Percentiles rank a stretch among this genome's conserved stretches.
phyloP scores from a whole-genome alignment of 2,329 filamentous ascomycete species.

The Neonectria neomacrospora region DNA sequence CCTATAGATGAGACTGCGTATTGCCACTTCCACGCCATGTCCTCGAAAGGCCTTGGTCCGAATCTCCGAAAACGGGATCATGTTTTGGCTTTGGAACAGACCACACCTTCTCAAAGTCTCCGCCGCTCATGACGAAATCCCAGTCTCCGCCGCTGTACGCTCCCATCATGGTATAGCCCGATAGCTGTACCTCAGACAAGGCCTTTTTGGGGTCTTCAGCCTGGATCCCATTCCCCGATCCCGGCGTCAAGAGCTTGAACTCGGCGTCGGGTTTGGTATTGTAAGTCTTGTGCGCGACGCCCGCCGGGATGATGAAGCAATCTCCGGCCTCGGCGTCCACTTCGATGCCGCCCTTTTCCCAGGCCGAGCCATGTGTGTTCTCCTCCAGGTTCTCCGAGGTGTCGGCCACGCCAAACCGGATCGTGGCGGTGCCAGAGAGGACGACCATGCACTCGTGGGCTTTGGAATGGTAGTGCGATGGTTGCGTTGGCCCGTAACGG shows the following conservation, averaged over 20 bases:
- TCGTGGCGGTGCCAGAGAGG: constrained; percentile 61
- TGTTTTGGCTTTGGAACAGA: constrained; percentile 32
- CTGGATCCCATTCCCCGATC: constrained; percentile 52
- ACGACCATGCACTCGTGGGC: constrained; percentile 70
- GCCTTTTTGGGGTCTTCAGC: constrained; percentile 49
- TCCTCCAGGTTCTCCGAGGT: constrained; percentile 51
- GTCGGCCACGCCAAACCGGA: constrained; percentile 66
- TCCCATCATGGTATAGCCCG: constrained; percentile 55
- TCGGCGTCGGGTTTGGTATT: constrained; percentile 51
- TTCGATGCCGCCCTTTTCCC: constrained; percentile 61
- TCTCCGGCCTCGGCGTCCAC: constrained; percentile 62
- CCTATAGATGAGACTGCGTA: neutral
- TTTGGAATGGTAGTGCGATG: constrained; percentile 66
- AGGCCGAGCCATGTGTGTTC: constrained; percentile 51
- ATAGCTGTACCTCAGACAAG: constrained; percentile 50
- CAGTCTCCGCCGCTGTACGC: constrained; percentile 54
- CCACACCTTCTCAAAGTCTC: constrained; percentile 36
- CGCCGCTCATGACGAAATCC: constrained; percentile 37
- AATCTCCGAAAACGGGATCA: constrained; percentile 35
- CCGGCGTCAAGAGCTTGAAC: constrained; percentile 55
- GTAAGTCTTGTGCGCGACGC: constrained; percentile 65
- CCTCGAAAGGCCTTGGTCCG: constrained; percentile 15
- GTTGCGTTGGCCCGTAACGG: constrained; percentile 65
- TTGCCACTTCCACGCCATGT: constrained; percentile 29
- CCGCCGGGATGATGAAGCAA: constrained; percentile 68